phyloP scores from a whole-genome alignment of 352 stramenopile species.

The Phytopythium litorale region DNA sequence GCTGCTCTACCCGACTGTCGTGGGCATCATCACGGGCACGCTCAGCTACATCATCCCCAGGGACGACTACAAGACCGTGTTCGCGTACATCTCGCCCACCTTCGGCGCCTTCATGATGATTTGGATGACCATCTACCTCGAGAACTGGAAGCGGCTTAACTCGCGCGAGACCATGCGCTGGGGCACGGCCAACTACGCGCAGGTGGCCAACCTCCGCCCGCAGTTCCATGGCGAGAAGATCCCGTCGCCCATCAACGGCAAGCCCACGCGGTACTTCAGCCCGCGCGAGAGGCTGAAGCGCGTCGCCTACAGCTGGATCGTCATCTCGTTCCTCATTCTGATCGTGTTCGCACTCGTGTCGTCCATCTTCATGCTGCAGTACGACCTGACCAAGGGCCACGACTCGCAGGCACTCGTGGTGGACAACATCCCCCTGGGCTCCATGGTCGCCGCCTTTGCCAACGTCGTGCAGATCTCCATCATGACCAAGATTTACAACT shows the following conservation, averaged over 20 bases:
- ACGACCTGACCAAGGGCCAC: conserved; percentile 61
- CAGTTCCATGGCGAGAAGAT: conserved; percentile 77
- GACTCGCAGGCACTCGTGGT: conserved; percentile 56
- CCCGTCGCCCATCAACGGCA: conserved; percentile 70
- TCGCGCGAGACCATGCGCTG: conserved; percentile 76
- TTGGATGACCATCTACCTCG: conserved; percentile 88
- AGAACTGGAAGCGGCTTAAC: conserved; percentile 88
- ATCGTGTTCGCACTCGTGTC: conserved; percentile 72
- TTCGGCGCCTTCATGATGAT: conserved; percentile 88
- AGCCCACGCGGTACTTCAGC: conserved; percentile 62
- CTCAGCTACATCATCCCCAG: conserved; percentile 49
- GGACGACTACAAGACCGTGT: conserved; percentile 50
- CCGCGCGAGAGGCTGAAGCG: conserved; percentile 66
- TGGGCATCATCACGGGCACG: conserved; percentile 89
- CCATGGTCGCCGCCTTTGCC: conserved; percentile 61
- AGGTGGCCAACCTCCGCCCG: conserved; percentile 61
- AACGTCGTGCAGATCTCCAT: conserved; percentile 84
- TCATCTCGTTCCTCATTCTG: conserved; percentile 74
- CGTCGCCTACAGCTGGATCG: conserved; percentile 71
- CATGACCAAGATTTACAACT: conserved; percentile 92
- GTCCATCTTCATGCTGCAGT: conserved; percentile 76
- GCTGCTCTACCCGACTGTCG: conserved; percentile 91
- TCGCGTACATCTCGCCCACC: conserved; percentile 68
- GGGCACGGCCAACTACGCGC: conserved; percentile 75
- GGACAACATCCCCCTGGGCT: conserved; percentile 60